Conservation (phyloP, 2,329 filamentous ascomycete species). For the Tolypocladium cylindrosporum region DNA sequence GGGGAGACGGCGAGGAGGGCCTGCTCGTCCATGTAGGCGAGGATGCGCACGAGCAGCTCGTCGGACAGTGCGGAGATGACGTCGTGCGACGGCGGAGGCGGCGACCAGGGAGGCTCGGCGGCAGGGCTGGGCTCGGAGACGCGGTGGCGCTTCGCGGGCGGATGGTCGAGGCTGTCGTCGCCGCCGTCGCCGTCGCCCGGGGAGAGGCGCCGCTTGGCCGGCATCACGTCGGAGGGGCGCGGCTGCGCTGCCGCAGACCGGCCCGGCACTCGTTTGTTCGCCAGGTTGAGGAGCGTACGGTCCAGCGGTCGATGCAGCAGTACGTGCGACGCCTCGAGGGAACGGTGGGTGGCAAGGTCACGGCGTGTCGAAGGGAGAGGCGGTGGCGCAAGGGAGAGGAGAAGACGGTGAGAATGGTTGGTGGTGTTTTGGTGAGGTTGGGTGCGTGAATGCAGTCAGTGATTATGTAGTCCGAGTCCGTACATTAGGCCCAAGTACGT, state of each 20-base stretch:
- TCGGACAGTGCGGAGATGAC: constrained; percentile 68
- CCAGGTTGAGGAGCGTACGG: background rate
- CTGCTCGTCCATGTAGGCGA: constrained; percentile 63
- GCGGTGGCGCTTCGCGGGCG: constrained; percentile 13
- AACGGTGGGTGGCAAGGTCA: background rate
- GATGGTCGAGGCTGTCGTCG: background rate
- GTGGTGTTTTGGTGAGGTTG: background rate
- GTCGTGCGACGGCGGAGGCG: constrained; percentile 31
- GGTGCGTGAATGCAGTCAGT: background rate
- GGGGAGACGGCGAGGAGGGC: constrained; percentile 53
- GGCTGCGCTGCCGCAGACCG: background rate
- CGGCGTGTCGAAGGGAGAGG: background rate
- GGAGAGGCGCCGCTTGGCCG: constrained; percentile 14
- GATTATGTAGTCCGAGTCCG: too few species aligned
- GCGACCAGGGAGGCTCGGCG: background rate
- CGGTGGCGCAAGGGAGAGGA: background rate
- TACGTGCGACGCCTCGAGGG: background rate
- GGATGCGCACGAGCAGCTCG: constrained; percentile 76
- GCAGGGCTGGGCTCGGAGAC: background rate
- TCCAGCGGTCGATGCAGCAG: background rate
- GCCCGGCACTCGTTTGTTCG: background rate
- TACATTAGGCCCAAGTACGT: too few species aligned
- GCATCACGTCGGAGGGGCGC: constrained; percentile 9
- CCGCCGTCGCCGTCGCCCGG: background rate
- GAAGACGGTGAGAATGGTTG: background rate